These are phyloP conservation scores for Berkeleyomyces rouxiae DNA, from an alignment of 2,329 filamentous ascomycete species.

Conservation along the genomic window DNA sequence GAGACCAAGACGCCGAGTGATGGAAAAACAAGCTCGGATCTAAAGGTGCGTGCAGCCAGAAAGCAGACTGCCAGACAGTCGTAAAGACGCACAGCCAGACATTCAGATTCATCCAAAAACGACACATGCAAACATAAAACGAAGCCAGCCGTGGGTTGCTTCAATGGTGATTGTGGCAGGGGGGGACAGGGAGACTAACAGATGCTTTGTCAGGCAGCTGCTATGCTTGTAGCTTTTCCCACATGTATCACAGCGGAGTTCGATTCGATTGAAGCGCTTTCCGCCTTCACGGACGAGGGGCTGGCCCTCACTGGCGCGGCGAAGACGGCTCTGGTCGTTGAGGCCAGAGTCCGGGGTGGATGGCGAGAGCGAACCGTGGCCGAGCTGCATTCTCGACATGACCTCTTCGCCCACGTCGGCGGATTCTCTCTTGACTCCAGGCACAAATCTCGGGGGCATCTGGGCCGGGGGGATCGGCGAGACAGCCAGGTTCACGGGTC, in stretches of 20 bases:
- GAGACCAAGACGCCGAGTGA: background rate
- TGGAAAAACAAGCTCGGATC: background rate
- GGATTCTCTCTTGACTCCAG: conserved; percentile 32
- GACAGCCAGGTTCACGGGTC: background rate
- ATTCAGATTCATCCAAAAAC: background rate
- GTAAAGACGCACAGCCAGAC: background rate
- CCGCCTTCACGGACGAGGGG: conserved; percentile 63
- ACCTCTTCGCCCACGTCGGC: conserved; percentile 47
- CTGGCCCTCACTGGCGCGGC: conserved; percentile 72
- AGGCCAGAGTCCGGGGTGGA: conserved; percentile 18
- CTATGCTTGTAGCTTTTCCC: conserved; percentile 99
- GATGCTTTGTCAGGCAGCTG: conserved; percentile 99
- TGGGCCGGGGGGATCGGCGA: conserved; percentile 44
- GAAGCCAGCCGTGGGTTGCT: no score
- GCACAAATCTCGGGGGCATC: conserved; percentile 40
- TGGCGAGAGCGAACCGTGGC: conserved; percentile 26
- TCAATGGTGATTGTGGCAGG: conserved; percentile 17
- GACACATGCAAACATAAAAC: background rate
- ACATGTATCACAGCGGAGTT: conserved; percentile 93
- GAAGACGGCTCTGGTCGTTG: conserved; percentile 32
- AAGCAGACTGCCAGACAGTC: background rate
- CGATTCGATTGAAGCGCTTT: conserved; percentile 66
- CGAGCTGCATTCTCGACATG: conserved; percentile 38
- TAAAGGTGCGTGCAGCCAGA: background rate
- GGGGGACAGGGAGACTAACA: conserved; percentile 69